Percentiles rank a stretch among this genome's conserved stretches.
phyloP scores from a whole-genome alignment of 2,329 filamentous ascomycete genomes.

The Pseudogymnoascus destructans region DNA sequence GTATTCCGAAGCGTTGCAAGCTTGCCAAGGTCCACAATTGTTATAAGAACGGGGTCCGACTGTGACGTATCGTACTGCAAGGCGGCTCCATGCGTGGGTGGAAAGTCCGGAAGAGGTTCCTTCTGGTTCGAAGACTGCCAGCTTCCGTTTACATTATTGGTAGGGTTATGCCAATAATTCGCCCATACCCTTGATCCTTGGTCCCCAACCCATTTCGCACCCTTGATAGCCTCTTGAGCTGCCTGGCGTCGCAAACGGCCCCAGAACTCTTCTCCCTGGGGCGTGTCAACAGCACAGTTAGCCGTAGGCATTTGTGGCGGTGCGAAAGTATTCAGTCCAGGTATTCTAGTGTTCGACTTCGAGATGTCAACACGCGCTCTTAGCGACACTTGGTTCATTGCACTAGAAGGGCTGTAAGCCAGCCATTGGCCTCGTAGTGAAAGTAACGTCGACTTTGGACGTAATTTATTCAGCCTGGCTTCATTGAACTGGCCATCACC shows the following conservation, averaged over 20 bases:
- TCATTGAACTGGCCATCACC: constrained; percentile 29
- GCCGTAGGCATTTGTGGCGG: constrained; percentile 56
- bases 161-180: constrained; percentile 58
- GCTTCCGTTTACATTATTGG: constrained; percentile 26
- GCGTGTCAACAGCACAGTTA: constrained; percentile 58
- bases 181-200: constrained; percentile 68
- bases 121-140: constrained; percentile 17
- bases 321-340: constrained; percentile 45
- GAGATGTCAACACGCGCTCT: constrained; percentile 51
- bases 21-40: constrained; percentile 56
- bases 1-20: constrained; percentile 38
- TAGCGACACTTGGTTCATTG: constrained; percentile 56
- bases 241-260: constrained; percentile 69
- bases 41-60: constrained; percentile 61
- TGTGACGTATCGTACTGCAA: constrained; percentile 36
- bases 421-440: constrained; percentile 63
- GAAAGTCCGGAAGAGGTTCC: constrained; percentile 40
- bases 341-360: constrained; percentile 36
- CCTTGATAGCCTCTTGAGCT: constrained; percentile 64
- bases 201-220: constrained; percentile 63
- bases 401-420: constrained; percentile 58
- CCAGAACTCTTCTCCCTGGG: constrained; percentile 56
- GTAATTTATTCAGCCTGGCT: constrained; percentile 21
- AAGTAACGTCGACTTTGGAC: constrained; percentile 41
- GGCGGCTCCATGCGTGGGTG: constrained; percentile 57